Evolutionary conservation across 2,329 filamentous ascomycete species (phyloP).

Genomic region (Zymoseptoria passerinii): DNA sequence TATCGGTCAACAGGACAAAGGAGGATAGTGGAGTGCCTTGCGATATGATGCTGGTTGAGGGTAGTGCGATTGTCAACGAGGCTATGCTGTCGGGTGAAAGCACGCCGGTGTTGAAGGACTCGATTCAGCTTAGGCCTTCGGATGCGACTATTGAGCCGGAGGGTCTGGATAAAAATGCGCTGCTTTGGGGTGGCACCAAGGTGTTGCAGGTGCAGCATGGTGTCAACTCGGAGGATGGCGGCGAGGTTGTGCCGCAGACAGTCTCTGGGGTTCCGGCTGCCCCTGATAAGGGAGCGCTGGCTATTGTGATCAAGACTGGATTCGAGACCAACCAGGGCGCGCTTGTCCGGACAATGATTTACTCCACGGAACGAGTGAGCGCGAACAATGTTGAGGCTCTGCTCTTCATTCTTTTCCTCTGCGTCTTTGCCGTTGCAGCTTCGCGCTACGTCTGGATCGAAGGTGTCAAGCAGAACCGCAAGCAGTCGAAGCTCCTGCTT

Average conservation of each 20-base stretch:
- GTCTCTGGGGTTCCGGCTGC: constrained; percentile 71
- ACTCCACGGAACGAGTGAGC: constrained; percentile 97
- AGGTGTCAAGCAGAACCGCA: constrained; percentile 86
- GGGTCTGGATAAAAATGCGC: constrained; percentile 90
- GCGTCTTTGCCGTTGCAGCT: constrained; percentile 91
- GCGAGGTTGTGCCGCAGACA: constrained; percentile 52
- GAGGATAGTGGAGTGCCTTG: constrained; percentile 96
- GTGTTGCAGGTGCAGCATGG: constrained; percentile 91
- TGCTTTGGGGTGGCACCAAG: constrained; percentile 95
- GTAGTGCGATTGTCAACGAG: constrained; percentile 95
- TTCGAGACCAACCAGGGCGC: constrained; percentile 98
- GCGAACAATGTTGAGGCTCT: constrained; percentile 94
- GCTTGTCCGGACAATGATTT: constrained; percentile 98
- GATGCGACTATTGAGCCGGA: constrained; percentile 78
- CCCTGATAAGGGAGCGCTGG: constrained; percentile 88
- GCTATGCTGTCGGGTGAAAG: constrained; percentile 99
- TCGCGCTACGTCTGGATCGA: constrained; percentile 99
- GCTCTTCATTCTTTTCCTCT: constrained; percentile 94
- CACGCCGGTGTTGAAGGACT: constrained; percentile 93
- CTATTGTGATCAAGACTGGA: constrained; percentile 90
- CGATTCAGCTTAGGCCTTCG: constrained; percentile 76
- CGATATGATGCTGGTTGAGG: constrained; percentile 92
- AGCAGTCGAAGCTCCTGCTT: constrained; percentile 91
- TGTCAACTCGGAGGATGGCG: constrained; percentile 60
- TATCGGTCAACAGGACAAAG: constrained; percentile 86